Base-by-base conservation (phyloP, 73 alveolate species). In the Paramecium caudatum region DNA sequence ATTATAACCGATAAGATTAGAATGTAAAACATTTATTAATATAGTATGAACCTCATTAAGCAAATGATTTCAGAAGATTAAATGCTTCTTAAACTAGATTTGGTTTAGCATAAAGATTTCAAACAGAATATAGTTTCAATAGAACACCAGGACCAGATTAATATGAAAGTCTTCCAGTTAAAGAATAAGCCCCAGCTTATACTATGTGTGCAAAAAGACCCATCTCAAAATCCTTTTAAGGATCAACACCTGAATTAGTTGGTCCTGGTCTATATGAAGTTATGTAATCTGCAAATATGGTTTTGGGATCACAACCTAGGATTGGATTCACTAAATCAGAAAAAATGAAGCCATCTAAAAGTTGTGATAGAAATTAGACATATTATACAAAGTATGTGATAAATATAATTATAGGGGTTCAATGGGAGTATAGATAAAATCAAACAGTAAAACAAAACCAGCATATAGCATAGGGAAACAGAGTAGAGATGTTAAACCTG, bases 41-140 rank as follows among this genome's bases (percentile, higher is more conserved):
- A 12, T 34, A 68, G 84, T 68, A 32, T 17, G 84, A 68, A 68
- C 84, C 84, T 16, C 50, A 68, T n/a, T 17, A 68, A 3, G 84
- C 84, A 32, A 37, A 68, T 68, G 47, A 34, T 15, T 34, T 34
- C 19, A 32, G 84, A 34, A 68, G 37, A 8, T 32, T 37, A 32
- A 37, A 34, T 16, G 30, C 84, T 25, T 17, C 84, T 0, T 32
- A 25, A 25, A 49, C 37, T 12, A 68, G 21, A 34, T 25, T 68
- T 33, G 84, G 84, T 30, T 34, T 37, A n/a, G 36, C 25, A 4
- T 68, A 68, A 16, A 6, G 61, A 25, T 68, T 68, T 23, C 25
- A 68, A 68, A 68, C 61, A 34, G 50, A 68, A 17, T 68, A 34
- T 37, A 32, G 37, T 7, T 7, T 8, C 19, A 34, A 34, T 33